phyloP scores from a whole-genome alignment of 2,329 filamentous ascomycete genomes.

The Scleromitrula shiraiana region DNA sequence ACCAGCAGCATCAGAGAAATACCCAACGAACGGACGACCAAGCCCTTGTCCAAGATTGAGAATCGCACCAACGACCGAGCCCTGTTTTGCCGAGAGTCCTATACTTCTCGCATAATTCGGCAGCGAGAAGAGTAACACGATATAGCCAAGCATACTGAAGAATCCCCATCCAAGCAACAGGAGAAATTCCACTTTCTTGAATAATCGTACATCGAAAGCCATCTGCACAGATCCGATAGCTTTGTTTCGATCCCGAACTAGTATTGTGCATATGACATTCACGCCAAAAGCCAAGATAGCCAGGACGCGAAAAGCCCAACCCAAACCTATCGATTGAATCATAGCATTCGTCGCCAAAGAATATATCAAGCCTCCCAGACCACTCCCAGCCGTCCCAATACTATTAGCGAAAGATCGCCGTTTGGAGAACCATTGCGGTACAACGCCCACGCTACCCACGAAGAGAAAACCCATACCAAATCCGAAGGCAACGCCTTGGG shows the following conservation, averaged over 20 bases:
- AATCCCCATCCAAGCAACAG: constrained; percentile 60
- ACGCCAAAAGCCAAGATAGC: constrained; percentile 53
- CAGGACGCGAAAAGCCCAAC: constrained; percentile 48
- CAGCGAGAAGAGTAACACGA: constrained; percentile 69
- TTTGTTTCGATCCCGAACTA: constrained; percentile 66
- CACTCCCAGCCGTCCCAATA: constrained; percentile 58
- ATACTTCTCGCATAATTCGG: constrained; percentile 64
- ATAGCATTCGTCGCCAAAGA: constrained; percentile 45
- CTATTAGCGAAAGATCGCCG: constrained; percentile 50
- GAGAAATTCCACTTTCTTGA: constrained; percentile 54
- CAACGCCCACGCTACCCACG: constrained; percentile 52
- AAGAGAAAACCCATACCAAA: constrained; percentile 71
- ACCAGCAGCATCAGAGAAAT: constrained; percentile 62
- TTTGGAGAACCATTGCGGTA: constrained; percentile 54
- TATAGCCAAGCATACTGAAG: constrained; percentile 65
- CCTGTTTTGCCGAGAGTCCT: constrained; percentile 58
- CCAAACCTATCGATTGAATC: constrained; percentile 43
- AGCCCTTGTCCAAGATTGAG: constrained; percentile 58
- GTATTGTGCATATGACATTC: constrained; percentile 53
- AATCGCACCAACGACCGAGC: constrained; percentile 63
- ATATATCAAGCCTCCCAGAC: constrained; percentile 60
- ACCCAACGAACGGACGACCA: constrained; percentile 64
- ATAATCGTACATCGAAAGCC: constrained; percentile 56
- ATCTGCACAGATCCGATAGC: constrained; percentile 58
- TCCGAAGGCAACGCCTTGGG: constrained; percentile 71